Evolutionary conservation across 139 green algal species (phyloP), one percentile per base, ranked within the genome.

Genomic region (Axilococcus clingmanii): DNA sequence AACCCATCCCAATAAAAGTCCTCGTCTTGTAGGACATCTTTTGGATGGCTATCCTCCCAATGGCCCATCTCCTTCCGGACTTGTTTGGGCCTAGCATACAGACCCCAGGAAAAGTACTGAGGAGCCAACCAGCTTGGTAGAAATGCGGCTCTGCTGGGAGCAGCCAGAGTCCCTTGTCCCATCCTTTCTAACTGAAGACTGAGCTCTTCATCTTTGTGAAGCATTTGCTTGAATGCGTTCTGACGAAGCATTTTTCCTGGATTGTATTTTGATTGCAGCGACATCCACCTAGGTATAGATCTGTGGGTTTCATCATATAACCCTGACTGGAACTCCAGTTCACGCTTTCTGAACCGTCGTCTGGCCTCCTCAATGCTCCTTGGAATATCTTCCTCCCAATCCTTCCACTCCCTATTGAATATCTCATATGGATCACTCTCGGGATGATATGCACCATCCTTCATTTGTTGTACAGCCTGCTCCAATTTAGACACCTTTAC

Each of bases 131-230:
- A 20, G 38, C 48, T 7, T 7, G 27, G 20, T 7, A 25, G 24
- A 20, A 15, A 24, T 28, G 34, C 9, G n/a, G 23, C 12, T 20
- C n/a, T 31, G 20, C 22, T 20, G 3, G 42, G 32, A 19, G 17
- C 44, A 40, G 28, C 42, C 24, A 54, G 25, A 8, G n/a, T 45
- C 20, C 62, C 62, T 5, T 48, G 36, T 19, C 63, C 63, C 45
- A 66, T 45, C 2, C 55, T 41, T n/a, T 71, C 35, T 53, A 71
- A 42, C 12, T 58, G 37, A 20, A 71, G 48, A 28, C 55, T 14
- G 5, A 20, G 41, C 23, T 71, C 63, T 19, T 71, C 63, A 8
- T 34, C 29, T 24, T 22, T 4, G 27, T 45, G 42, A 41, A 71
- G 38, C 38, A 61, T 47, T 53, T 50, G 27, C 36, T 71, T 71